Conservation (phyloP, 2,329 filamentous ascomycete species). For the Botrytis aclada region DNA sequence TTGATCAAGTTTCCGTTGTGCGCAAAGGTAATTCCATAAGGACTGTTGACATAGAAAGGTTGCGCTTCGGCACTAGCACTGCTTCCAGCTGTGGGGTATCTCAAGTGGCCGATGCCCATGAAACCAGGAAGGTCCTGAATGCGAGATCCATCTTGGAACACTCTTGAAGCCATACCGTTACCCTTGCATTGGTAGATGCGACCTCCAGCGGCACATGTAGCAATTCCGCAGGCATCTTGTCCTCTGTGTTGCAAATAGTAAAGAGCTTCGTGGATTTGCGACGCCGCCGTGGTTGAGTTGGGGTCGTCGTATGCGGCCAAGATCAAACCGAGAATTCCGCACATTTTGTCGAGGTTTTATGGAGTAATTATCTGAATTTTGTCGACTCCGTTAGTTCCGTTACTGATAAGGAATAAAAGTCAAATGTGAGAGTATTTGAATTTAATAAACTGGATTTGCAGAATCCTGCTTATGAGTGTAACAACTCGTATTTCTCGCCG, state of each 20-base stretch:
- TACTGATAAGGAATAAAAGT: conserved; percentile 1
- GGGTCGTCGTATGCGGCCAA: conserved; percentile 52
- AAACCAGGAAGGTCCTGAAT: conserved; percentile 74
- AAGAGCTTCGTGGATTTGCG: conserved; percentile 68
- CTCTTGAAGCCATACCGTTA: conserved; percentile 80
- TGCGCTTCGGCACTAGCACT: conserved; percentile 82
- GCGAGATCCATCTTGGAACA: conserved; percentile 77
- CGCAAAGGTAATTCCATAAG: conserved; percentile 76
- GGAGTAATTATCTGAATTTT: not conserved
- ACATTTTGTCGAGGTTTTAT: conserved; percentile 46
- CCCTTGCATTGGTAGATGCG: conserved; percentile 88
- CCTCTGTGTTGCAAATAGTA: conserved; percentile 71
- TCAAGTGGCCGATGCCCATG: conserved; percentile 81
- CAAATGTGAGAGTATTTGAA: conserved; percentile 15
- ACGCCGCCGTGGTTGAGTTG: conserved; percentile 50
- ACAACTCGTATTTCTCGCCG: conserved; percentile 33
- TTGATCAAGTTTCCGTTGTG: conserved; percentile 92
- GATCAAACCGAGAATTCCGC: conserved; percentile 60
- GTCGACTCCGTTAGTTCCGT: conserved; percentile 16
- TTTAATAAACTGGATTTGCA: conserved; percentile 29
- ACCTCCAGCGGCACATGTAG: conserved; percentile 70
- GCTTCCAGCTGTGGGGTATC: conserved; percentile 87
- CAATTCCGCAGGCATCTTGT: conserved; percentile 86
- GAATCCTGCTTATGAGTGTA: conserved; percentile 33
- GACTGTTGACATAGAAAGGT: conserved; percentile 87